A percentile compares a stretch with the other conserved stretches of the same genome.
These are phyloP conservation scores for Cupressus sempervirens DNA, from an alignment of 75 land plant genomes.

Conservation along the genomic window DNA sequence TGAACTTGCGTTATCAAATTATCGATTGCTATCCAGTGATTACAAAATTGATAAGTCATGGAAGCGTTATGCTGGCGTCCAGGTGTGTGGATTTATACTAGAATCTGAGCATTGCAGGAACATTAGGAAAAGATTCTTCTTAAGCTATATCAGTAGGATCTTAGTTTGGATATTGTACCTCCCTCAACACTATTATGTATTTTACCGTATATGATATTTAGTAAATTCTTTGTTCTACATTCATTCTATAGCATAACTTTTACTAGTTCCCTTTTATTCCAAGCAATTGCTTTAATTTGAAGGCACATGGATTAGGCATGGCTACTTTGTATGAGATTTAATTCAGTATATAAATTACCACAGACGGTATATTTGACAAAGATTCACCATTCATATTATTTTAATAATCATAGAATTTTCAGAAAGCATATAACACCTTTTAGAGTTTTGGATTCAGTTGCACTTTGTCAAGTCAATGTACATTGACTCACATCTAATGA, in stretches of 20 bases:
- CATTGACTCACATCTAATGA: too few relatives aligned
- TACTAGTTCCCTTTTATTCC: neutral
- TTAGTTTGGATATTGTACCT: neutral
- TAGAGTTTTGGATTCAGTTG: too few relatives aligned
- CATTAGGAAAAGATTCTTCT: neutral
- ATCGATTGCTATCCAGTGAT: slow-evolving; percentile 91
- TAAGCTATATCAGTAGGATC: neutral
- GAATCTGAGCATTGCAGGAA: neutral
- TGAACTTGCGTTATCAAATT: slow-evolving; percentile 97
- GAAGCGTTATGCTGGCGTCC: slow-evolving; percentile 98
- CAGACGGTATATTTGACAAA: neutral
- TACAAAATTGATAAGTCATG: slow-evolving; percentile 95
- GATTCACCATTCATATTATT: neutral
- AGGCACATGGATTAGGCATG: neutral
- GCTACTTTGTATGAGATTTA: neutral
- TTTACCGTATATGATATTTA: neutral
- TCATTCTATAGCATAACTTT: neutral
- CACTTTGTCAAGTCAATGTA: too few relatives aligned
- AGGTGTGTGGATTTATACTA: slow-evolving; percentile 46
- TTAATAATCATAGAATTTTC: neutral
- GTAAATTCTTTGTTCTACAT: neutral
- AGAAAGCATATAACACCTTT: neutral
- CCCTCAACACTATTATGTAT: neutral
- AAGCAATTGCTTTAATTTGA: neutral
- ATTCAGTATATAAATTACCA: neutral